Evolutionary conservation across 805 yeast species (phyloP).

Genomic region (Grigorovia transvaalensis): DNA sequence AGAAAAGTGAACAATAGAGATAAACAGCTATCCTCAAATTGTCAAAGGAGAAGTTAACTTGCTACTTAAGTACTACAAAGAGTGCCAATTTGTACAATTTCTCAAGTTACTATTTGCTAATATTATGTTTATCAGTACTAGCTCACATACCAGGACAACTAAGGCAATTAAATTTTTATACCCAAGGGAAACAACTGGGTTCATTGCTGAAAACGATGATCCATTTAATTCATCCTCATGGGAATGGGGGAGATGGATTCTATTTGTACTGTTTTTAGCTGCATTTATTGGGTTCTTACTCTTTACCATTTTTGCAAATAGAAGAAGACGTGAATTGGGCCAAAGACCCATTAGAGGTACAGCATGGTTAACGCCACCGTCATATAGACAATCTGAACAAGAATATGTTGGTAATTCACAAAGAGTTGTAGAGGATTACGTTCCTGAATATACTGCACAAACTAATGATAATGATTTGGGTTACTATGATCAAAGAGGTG

Average conservation of each 20-base stretch:
- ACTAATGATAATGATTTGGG: conserved; percentile 72
- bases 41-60: too few species aligned
- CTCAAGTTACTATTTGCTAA: neutral
- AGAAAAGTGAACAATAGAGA: too few species aligned
- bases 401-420: conserved; percentile 32
- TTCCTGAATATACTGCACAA: conserved; percentile 58
- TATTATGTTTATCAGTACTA: neutral
- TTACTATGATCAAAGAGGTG: conserved; percentile 57
- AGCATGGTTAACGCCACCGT: conserved; percentile 81
- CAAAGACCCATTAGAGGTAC: conserved; percentile 62
- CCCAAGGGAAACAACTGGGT: neutral
- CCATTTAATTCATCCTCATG: conserved; percentile 15
- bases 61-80: too few species aligned
- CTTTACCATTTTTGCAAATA: conserved; percentile 46
- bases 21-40: too few species aligned
- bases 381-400: conserved; percentile 55
- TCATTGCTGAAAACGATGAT: conserved; percentile 9
- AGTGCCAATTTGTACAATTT: too few species aligned
- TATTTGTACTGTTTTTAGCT: conserved; percentile 50
- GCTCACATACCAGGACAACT: neutral
- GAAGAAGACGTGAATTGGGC: conserved; percentile 35
- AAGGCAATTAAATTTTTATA: neutral
- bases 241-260: conserved; percentile 48
- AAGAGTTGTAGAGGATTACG: conserved; percentile 36
- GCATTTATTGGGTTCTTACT: conserved; percentile 37